These are phyloP conservation scores for Penicillium macrosclerotiorum DNA, from an alignment of 495 filamentous ascomycete genomes.

Conservation along the genomic window DNA sequence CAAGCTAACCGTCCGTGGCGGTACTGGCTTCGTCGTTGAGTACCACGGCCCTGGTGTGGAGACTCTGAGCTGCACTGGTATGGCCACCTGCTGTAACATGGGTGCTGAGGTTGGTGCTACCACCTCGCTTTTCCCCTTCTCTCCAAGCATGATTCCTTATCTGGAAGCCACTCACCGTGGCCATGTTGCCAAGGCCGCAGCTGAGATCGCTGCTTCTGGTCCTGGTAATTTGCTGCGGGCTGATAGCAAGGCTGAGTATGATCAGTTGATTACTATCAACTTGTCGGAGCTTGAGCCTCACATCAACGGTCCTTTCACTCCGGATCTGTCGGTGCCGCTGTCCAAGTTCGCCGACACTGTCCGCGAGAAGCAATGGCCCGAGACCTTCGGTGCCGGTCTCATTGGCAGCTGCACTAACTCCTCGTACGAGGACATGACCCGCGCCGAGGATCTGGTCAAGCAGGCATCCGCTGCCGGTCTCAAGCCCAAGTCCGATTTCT, in stretches of 20 bases:
- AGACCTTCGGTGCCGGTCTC: conserved; percentile 83
- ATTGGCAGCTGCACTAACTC: conserved; percentile 99
- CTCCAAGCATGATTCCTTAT: conserved; percentile 68
- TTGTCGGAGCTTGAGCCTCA: conserved; percentile 89
- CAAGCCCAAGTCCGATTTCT: conserved; percentile 86
- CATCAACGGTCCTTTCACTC: conserved; percentile 96
- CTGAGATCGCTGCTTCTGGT: conserved; percentile 36
- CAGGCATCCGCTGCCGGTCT: conserved; percentile 84
- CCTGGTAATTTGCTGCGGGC: conserved; percentile 62
- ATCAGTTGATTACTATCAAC: conserved; percentile 89
- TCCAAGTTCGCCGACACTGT: conserved; percentile 84
- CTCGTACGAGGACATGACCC: conserved; percentile 97
- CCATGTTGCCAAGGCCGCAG: conserved; percentile 59
- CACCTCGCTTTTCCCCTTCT: conserved; percentile 90
- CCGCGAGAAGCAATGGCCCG: conserved; percentile 82
- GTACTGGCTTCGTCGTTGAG: conserved; percentile 92
- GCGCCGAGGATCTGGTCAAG: conserved; percentile 86
- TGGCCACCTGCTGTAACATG: conserved; percentile 93
- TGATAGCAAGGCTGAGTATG: conserved; percentile 80
- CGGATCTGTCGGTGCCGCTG: conserved; percentile 87
- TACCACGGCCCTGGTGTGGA: conserved; percentile 89
- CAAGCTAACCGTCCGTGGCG: conserved; percentile 86
- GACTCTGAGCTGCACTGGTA: conserved; percentile 85
- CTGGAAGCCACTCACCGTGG: conserved; percentile 78
- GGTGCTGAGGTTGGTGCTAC: conserved; percentile 93